These are phyloP conservation scores for Pluteus cervinus DNA, from an alignment of 768 basidiomycete genomes.

Conservation along the genomic window DNA sequence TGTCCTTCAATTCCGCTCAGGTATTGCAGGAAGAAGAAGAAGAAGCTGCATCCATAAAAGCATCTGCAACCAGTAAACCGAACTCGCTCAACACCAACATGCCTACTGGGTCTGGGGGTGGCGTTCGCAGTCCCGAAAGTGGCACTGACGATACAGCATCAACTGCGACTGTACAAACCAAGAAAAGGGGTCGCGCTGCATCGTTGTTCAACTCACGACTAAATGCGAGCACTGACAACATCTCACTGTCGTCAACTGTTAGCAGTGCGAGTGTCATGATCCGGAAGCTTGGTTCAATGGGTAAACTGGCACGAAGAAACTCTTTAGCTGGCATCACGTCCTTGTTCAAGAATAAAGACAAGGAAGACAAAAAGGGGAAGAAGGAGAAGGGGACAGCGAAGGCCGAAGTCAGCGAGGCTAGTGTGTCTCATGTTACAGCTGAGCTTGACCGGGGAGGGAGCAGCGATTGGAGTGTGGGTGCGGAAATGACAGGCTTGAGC, in stretches of 20 bases:
- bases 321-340: conserved; percentile 84
- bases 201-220: conserved; percentile 80
- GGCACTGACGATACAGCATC: conserved; percentile 34
- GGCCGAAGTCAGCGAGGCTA: conserved; percentile 51
- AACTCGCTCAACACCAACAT: conserved; percentile 28
- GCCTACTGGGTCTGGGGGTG: conserved; percentile 17
- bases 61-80: conserved; percentile 16
- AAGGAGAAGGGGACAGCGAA: conserved; percentile 49
- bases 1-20: conserved; percentile 61
- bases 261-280: conserved; percentile 95
- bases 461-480: conserved; percentile 54
- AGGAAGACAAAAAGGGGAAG: conserved; percentile 36
- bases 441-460: conserved; percentile 65
- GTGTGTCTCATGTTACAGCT: conserved; percentile 71
- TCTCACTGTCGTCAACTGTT: conserved; percentile 91
- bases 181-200: conserved; percentile 63
- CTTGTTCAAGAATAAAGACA: conserved; percentile 79
- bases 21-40: conserved; percentile 52
- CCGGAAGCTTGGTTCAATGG: conserved; percentile 80
- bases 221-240: conserved; percentile 87
- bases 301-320: conserved; percentile 76
- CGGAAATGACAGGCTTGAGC: conserved; percentile 67
- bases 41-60: conserved; percentile 30
- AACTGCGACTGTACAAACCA: conserved; percentile 41
- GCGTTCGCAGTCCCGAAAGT: conserved; percentile 21